Base-by-base conservation (phyloP, 169 alveolate genomes). In the Condylostoma magnum region DNA sequence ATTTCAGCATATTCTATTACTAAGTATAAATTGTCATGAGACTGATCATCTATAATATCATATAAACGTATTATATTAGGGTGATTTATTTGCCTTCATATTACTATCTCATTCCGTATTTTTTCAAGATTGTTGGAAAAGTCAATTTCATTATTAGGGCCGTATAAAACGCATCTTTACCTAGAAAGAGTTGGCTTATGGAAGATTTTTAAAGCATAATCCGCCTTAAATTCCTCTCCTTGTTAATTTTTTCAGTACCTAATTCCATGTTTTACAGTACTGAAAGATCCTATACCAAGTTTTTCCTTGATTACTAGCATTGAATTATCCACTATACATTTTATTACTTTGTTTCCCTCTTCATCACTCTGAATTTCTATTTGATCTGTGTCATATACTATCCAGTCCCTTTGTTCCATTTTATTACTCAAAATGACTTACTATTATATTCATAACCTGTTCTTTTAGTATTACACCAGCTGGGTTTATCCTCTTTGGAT, bases 111-210 rank as follows among this genome's bases (percentile, higher is more conserved):
- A 12, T 20, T 41, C n/a, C 30, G 12, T 10, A 66, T 31, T 66
- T 66, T 66, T 66, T 66, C 75, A 15, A 31, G 37, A 63, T 66
- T 66, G n/a, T 43, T 66, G 25, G 75, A 15, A 43, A 66, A 28
- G 43, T 66, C n/a, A 57, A 66, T 66, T 33, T 12, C 18, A 5
- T 66, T 66, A 20, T 43, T n/a, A 1, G 20, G 8, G 47, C 27
- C 38, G 65, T 66, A 66, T 18, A 46, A 22, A 12, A 47, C 75
- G 30, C 63, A 48, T 33, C 76, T 46, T 34, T 67, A 53, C 20
- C 28, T 46, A 20, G 46, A 48, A 6, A 67, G 33, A 12, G 36
- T 50, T 1, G 56, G 37, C 36, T 67, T 67, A 28, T 67, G 43
- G 66, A 67, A 33, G 28, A 28, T 50, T 50, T 67, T 67, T 12